Percentiles rank a stretch among this genome's conserved stretches.
Evolutionary conservation across 805 yeast species (phyloP).

Genomic region (Saccharomycopsis capsularis): DNA sequence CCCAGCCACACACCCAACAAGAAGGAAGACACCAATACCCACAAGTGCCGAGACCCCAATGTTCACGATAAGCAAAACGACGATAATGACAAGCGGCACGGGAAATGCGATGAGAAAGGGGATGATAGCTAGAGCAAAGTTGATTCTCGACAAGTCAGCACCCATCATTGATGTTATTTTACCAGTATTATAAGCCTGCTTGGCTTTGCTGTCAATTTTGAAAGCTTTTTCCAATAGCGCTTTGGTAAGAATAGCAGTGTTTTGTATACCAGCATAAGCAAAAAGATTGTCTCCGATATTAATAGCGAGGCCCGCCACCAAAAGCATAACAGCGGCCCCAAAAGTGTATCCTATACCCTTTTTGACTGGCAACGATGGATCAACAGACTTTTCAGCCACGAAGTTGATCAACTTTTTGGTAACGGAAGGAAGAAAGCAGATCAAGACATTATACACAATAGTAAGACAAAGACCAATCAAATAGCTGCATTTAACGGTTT

Average conservation of each 20-base stretch:
- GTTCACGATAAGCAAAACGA: constrained; percentile 55
- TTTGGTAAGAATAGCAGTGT: constrained; percentile 60
- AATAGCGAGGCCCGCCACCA: constrained; percentile 32
- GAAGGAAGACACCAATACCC: constrained; percentile 48
- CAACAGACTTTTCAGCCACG: constrained; percentile 39
- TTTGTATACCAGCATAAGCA: constrained; percentile 57
- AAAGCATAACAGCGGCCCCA: constrained; percentile 43
- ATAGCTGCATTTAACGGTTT: constrained; percentile 44
- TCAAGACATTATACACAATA: constrained; percentile 39
- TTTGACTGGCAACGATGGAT: constrained; percentile 28
- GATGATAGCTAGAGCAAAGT: constrained; percentile 56
- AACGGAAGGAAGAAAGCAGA: constrained; percentile 47
- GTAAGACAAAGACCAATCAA: constrained; percentile 35
- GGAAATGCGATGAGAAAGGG: constrained; percentile 52
- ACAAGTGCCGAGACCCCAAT: constrained; percentile 66
- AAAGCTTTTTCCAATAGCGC: constrained; percentile 61
- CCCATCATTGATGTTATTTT: constrained; percentile 67
- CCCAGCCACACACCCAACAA: constrained; percentile 31
- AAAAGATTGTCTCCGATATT: constrained; percentile 48
- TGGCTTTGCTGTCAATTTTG: constrained; percentile 44
- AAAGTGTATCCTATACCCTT: constrained; percentile 56
- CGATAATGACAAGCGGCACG: constrained; percentile 49
- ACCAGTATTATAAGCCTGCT: constrained; percentile 49
- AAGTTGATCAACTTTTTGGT: constrained; percentile 48
- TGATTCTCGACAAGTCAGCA: constrained; percentile 69